Evolutionary conservation across 2,329 filamentous ascomycete species (phyloP), one percentile per base, ranked within the genome.

Genomic region (Ascochyta koolunga): DNA sequence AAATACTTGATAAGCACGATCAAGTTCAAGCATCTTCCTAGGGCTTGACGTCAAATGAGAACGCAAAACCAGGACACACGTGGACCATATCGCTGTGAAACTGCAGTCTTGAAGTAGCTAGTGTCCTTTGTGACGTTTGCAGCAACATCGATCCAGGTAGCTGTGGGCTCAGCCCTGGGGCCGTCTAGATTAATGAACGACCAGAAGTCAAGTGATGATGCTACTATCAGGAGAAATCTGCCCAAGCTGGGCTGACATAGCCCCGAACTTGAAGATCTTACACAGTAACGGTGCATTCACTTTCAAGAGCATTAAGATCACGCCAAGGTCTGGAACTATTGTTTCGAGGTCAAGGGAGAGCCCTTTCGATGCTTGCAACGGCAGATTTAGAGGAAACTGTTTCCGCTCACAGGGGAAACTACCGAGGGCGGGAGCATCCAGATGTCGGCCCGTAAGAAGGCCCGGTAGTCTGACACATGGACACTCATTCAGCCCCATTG

Each of bases 361-460:
- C 18, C n/a, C n/a, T 33, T 19, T 22, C 8, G 13, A 22, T 10
- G 5, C 44, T 49, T 27, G 5, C 45, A 40, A 40, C 25, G 9
- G 6, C 29, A n/a, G 7, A 5, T 21, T 39, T 22, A 13, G 10
- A n/a, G 35, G 41, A 25, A 41, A 24, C 18, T n/a, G 27, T 37
- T 24, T 44, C 51, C 45, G 35, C 16, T 11, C 9, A 15, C 8
- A 22, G 11, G n/a, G 35, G 33, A 45, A 11, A n/a, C 16, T 10
- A 29, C 10, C 27, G 3, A 40, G 11, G 25, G 22, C 51, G 51
- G 45, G 40, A 54, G 39, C 22, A 16, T 27, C 51, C 40, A 41
- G 24, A 32, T 10, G 19, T 54, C 41, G 45, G 41, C 35, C 51
- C 45, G 51, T 36, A 6, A 54, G 24, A 50, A 54, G 40, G 51